Evolutionary conservation across 495 filamentous ascomycete species (phyloP).

Genomic region (Aspergillus bridgeri): DNA sequence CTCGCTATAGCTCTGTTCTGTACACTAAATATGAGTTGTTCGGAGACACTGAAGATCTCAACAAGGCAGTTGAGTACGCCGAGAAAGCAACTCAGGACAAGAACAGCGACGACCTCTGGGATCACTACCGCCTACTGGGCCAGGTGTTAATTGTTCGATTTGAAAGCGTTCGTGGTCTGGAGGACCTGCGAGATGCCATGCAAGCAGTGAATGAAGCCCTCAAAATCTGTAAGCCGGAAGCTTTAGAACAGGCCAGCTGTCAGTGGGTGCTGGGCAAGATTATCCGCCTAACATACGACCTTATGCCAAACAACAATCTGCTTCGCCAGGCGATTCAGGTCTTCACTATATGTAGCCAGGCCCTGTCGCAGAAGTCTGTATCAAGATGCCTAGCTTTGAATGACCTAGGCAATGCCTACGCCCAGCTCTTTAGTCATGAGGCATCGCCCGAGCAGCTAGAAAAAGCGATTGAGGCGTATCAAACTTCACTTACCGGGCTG

Average conservation of each 20-base stretch:
- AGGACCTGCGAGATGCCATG: background rate
- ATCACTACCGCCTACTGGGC: background rate
- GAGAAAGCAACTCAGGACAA: background rate
- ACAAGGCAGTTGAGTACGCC: conserved; percentile 1
- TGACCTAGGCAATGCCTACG: conserved; percentile 5
- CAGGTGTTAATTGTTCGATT: background rate
- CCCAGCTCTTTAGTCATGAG: conserved; percentile 3
- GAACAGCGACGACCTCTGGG: background rate
- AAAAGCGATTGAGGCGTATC: conserved; percentile 5
- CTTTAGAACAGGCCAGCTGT: background rate
- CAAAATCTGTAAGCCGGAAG: background rate
- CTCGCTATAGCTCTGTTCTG: background rate
- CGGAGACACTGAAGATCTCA: background rate
- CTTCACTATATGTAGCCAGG: background rate
- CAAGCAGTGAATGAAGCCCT: background rate
- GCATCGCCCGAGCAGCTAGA: background rate
- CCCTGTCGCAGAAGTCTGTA: background rate
- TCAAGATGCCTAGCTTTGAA: conserved; percentile 1
- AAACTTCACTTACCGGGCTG: background rate
- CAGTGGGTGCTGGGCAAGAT: conserved; percentile 3
- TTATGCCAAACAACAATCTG: background rate
- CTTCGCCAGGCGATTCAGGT: background rate
- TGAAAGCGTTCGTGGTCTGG: background rate
- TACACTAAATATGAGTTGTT: background rate
- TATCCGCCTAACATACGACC: background rate